These are phyloP conservation scores for Podila minutissima DNA, from an alignment of 192 early-diverging fungal genomes.

Conservation along the genomic window DNA sequence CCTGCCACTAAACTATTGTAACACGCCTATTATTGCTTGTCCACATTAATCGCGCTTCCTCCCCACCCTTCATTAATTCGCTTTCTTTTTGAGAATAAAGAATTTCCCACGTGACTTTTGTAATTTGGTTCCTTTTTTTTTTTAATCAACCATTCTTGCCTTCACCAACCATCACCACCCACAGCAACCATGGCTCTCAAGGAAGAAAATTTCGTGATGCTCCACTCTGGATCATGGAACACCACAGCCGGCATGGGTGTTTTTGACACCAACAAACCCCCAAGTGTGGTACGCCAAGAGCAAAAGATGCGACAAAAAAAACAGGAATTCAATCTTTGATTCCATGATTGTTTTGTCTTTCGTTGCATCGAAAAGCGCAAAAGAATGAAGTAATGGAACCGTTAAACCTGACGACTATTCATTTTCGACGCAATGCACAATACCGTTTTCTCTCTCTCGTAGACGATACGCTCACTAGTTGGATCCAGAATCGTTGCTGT, in stretches of 20 bases:
- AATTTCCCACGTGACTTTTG: too few species aligned
- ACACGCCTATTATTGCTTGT: too few species aligned
- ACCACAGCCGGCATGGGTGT: slow-evolving; percentile 82
- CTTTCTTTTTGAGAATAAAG: too few species aligned
- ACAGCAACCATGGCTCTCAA: slow-evolving; percentile 54
- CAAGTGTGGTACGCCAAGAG: slow-evolving; percentile 62
- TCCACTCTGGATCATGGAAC: slow-evolving; percentile 84
- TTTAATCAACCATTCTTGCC: neutral
- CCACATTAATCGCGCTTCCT: too few species aligned
- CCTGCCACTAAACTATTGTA: too few species aligned
- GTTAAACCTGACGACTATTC: too few species aligned
- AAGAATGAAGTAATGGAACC: too few species aligned
- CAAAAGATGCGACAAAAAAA: neutral
- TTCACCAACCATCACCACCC: neutral
- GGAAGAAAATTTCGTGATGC: slow-evolving; percentile 87
- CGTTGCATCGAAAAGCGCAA: too few species aligned
- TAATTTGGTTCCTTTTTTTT: too few species aligned
- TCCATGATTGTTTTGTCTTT: too few species aligned
- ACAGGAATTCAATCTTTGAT: neutral
- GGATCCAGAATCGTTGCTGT: slow-evolving; percentile 18
- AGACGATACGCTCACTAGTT: slow-evolving; percentile 42
- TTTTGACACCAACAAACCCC: slow-evolving; percentile 78
- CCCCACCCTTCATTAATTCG: too few species aligned
- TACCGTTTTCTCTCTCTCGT: neutral
- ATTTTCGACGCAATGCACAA: neutral